These are phyloP conservation scores for Zizania latifolia DNA, from an alignment of 176 grass and related monocot genomes.

Conservation along the genomic window DNA sequence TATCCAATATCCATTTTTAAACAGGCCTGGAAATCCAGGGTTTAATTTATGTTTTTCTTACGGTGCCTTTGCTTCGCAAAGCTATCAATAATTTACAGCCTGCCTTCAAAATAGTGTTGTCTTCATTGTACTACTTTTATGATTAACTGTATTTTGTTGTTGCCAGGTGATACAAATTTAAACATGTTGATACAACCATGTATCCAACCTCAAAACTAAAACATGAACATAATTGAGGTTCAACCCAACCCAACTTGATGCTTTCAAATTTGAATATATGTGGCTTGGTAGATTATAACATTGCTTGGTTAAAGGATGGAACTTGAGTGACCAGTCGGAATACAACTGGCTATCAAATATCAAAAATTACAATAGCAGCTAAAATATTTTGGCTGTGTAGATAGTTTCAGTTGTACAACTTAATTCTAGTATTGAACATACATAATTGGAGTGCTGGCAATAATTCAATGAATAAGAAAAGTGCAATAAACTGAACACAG, in stretches of 20 bases:
- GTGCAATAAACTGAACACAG: no score
- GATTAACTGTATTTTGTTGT: background rate
- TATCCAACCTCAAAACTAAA: slow-evolving; percentile 6
- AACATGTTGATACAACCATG: background rate
- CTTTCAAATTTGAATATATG: slow-evolving; percentile 14
- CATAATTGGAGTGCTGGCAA: no score
- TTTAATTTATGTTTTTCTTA: background rate
- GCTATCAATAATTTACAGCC: background rate
- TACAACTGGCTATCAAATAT: background rate
- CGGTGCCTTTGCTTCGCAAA: slow-evolving; percentile 3
- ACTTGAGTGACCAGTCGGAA: no score
- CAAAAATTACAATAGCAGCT: background rate
- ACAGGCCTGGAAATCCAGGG: background rate
- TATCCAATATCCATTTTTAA: no score
- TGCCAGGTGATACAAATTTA: background rate
- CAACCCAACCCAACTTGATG: background rate
- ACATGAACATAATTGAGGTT: background rate
- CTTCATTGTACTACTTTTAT: background rate
- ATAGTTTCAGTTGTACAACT: no score
- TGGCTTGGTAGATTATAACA: background rate
- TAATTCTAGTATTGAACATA: no score
- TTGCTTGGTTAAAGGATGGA: background rate
- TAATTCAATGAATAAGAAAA: no score
- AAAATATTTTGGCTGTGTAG: background rate
- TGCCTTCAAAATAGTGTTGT: background rate